phyloP scores from a whole-genome alignment of 2,329 filamentous ascomycete species.

The Podosphaera xanthii region DNA sequence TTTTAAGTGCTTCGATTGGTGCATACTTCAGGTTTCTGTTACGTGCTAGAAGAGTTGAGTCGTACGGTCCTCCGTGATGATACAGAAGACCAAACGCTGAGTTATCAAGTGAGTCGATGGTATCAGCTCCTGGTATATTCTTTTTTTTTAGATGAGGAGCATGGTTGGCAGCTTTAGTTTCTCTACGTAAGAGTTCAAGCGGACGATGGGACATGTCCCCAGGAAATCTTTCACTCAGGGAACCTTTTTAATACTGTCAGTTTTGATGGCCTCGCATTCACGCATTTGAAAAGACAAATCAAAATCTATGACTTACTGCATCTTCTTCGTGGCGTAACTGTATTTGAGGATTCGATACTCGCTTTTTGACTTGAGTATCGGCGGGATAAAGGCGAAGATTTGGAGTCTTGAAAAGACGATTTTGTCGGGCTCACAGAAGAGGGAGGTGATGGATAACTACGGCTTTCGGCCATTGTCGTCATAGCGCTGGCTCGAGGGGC shows the following conservation, averaged over 20 bases:
- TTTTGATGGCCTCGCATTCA: not conserved
- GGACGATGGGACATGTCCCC: slow-evolving; percentile 43
- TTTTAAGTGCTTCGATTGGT: slow-evolving; percentile 53
- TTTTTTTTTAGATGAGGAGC: slow-evolving; percentile 41
- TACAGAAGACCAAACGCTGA: slow-evolving; percentile 39
- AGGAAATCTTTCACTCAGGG: slow-evolving; percentile 34
- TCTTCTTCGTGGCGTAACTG: slow-evolving; percentile 17
- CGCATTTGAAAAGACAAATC: not conserved
- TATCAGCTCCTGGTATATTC: slow-evolving; percentile 45
- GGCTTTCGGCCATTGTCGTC: no score
- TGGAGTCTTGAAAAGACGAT: slow-evolving; percentile 23
- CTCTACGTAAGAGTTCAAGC: slow-evolving; percentile 39
- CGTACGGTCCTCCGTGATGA: slow-evolving; percentile 80
- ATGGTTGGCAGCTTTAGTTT: slow-evolving; percentile 41
- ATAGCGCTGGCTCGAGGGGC: no score
- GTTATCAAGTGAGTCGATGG: slow-evolving; percentile 59
- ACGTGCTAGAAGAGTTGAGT: slow-evolving; percentile 53
- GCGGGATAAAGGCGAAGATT: slow-evolving; percentile 18
- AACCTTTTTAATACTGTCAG: slow-evolving; percentile 13
- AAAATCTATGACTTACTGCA: slow-evolving; percentile 15
- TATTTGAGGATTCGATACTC: slow-evolving; percentile 10
- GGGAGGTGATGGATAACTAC: slow-evolving; percentile 25
- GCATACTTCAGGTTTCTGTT: slow-evolving; percentile 41
- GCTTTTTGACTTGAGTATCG: slow-evolving; percentile 7
- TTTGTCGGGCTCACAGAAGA: slow-evolving; percentile 29